Percentiles rank a stretch among this genome's conserved stretches.
Evolutionary conservation across 768 basidiomycete species (phyloP).

Genomic region (Phanerochaete carnosa): DNA sequence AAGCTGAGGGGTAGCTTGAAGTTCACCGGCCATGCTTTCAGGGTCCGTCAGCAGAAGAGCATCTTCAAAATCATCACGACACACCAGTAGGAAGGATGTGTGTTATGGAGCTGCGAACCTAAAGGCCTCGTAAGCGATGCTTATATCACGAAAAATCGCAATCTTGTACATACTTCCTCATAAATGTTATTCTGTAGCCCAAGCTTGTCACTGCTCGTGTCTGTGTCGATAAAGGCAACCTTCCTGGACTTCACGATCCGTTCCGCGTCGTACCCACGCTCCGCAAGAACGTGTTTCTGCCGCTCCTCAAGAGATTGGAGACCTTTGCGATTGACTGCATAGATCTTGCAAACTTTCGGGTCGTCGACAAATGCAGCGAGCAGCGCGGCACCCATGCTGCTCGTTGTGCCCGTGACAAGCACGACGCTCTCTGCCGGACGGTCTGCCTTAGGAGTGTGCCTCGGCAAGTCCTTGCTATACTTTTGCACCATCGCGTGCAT

Average conservation of each 20-base stretch:
- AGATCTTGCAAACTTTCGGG: slow-evolving; percentile 14
- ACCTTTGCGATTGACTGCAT: slow-evolving; percentile 14
- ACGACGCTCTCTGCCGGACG: slow-evolving; percentile 9
- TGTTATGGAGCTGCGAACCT: slow-evolving; percentile 7
- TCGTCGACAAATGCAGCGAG: slow-evolving; percentile 11
- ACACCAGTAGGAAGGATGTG: slow-evolving; percentile 30
- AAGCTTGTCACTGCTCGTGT: slow-evolving; percentile 9
- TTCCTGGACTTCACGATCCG: slow-evolving; percentile 3
- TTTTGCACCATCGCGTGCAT: slow-evolving; percentile 9
- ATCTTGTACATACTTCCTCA: slow-evolving; percentile 21
- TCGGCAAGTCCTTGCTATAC: slow-evolving; percentile 6
- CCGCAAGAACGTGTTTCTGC: not conserved
- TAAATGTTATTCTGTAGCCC: slow-evolving; percentile 22
- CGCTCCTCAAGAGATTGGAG: not conserved
- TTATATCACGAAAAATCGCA: no score
- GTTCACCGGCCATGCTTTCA: slow-evolving; percentile 34
- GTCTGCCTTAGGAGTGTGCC: not conserved
- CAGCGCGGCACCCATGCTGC: slow-evolving; percentile 18
- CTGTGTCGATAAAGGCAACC: slow-evolving; percentile 7
- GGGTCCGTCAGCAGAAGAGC: not conserved
- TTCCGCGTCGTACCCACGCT: slow-evolving; percentile 12
- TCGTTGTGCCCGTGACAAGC: slow-evolving; percentile 24
- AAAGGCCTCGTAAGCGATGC: not conserved
- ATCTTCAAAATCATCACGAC: not conserved
- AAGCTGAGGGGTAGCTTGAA: slow-evolving; percentile 30